These are phyloP conservation scores for Volvox africanus DNA, from an alignment of 139 green algal species.

Conservation along the genomic window DNA sequence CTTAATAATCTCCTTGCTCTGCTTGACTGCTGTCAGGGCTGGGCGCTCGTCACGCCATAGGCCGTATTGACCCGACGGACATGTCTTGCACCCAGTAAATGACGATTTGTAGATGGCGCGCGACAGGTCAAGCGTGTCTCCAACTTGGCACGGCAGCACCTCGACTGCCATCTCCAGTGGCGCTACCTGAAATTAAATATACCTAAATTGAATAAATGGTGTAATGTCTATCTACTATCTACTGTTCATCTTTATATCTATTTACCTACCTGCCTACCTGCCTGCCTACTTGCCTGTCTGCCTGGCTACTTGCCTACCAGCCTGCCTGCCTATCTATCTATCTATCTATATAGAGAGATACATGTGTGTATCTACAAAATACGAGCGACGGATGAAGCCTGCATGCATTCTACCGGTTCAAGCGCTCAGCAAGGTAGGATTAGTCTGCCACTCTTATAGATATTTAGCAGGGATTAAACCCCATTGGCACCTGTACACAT, in stretches of 20 bases:
- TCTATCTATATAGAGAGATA: too few relatives aligned
- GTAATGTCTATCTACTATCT: too few relatives aligned
- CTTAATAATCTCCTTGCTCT: neutral
- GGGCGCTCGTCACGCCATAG: neutral
- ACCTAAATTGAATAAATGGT: too few relatives aligned
- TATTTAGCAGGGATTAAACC: too few relatives aligned
- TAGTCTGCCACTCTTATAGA: too few relatives aligned
- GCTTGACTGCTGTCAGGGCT: neutral
- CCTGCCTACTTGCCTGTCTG: neutral
- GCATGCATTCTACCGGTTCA: neutral
- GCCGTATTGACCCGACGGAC: neutral
- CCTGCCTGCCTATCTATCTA: neutral
- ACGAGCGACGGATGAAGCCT: neutral
- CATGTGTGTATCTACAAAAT: neutral
- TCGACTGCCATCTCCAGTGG: neutral
- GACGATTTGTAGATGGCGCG: too few relatives aligned
- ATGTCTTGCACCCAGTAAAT: neutral
- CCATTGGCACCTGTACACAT: too few relatives aligned
- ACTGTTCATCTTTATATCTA: too few relatives aligned
- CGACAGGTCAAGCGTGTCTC: neutral
- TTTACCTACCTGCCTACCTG: too few relatives aligned
- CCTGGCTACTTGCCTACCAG: neutral
- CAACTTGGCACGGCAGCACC: neutral
- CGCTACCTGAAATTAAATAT: neutral
- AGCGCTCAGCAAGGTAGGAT: neutral